Conservation (phyloP, 2,329 filamentous ascomycete genomes). For the Didymella lethalis region DNA sequence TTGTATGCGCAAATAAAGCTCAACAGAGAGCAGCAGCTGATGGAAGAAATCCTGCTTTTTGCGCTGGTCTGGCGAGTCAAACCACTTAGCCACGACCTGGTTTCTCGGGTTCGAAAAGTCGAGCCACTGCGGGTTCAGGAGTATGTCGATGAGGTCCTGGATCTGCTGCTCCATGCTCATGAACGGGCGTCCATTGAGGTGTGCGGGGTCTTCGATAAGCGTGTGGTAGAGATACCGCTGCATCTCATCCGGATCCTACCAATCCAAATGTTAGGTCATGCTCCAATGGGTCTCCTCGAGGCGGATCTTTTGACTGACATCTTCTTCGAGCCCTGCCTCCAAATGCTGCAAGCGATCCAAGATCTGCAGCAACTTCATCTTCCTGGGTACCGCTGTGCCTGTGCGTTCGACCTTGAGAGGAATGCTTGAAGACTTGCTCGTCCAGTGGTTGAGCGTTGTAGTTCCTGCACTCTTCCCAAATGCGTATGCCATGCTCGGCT, state of each 20-base stretch:
- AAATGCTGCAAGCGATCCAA: constrained; percentile 54
- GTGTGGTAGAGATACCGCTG: constrained; percentile 71
- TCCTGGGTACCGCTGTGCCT: constrained; percentile 66
- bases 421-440: constrained; percentile 64
- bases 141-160: constrained; percentile 72
- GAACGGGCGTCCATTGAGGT: constrained; percentile 64
- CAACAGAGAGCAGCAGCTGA: constrained; percentile 76
- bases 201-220: constrained; percentile 73
- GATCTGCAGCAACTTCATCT: constrained; percentile 63
- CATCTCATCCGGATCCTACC: constrained; percentile 50
- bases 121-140: constrained; percentile 75
- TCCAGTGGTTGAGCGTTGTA: constrained; percentile 75
- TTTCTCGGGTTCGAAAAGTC: constrained; percentile 75
- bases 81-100: constrained; percentile 76
- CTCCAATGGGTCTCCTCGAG: constrained; percentile 10
- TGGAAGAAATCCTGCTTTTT: constrained; percentile 75
- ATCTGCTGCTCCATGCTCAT: constrained; percentile 73
- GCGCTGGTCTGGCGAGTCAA: constrained; percentile 65
- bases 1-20: constrained; percentile 75
- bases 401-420: constrained; percentile 67
- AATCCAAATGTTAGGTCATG: constrained; percentile 45
- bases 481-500: constrained; percentile 74
- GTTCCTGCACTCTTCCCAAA: constrained; percentile 73
- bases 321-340: constrained; percentile 53
- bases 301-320: constrained; percentile 47